Evolutionary conservation across 306 rosid species (phyloP).

Genomic region (Cajanus cajan): DNA sequence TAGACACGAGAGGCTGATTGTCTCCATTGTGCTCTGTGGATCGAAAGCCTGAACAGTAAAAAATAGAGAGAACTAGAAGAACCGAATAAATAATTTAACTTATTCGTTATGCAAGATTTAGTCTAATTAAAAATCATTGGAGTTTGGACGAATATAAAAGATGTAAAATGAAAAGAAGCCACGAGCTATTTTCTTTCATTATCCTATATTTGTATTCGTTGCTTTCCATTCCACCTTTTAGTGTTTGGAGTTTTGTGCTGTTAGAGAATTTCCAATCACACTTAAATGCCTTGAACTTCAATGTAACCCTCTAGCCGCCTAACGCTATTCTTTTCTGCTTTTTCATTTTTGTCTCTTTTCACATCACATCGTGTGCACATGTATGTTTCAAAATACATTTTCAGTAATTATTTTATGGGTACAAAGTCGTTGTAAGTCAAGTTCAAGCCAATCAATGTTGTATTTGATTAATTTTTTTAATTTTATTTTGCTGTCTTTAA

Average conservation of each 20-base stretch:
- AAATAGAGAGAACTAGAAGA: no score
- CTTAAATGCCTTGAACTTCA: slow-evolving; percentile 1
- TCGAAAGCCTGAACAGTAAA: no score
- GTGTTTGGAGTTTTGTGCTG: slow-evolving; percentile 23
- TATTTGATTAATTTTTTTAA: no score
- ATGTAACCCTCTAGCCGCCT: background rate
- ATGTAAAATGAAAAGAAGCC: background rate
- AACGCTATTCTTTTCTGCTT: background rate
- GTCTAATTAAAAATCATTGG: background rate
- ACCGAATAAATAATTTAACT: no score
- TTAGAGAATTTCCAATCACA: slow-evolving; percentile 20
- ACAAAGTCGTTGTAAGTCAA: background rate
- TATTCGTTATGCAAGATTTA: background rate
- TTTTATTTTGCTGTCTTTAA: background rate
- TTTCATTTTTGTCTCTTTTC: slow-evolving; percentile 33
- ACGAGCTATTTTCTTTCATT: background rate
- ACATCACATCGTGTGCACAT: background rate
- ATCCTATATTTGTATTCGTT: background rate
- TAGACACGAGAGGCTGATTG: no score
- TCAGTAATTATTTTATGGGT: background rate
- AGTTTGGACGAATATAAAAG: slow-evolving; percentile 12
- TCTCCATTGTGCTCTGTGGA: no score
- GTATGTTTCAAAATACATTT: no score
- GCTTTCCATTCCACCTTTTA: background rate
- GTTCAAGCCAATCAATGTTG: background rate